These are phyloP conservation scores for Lyophyllum shimeji DNA, from an alignment of 768 basidiomycete genomes.

Conservation along the genomic window DNA sequence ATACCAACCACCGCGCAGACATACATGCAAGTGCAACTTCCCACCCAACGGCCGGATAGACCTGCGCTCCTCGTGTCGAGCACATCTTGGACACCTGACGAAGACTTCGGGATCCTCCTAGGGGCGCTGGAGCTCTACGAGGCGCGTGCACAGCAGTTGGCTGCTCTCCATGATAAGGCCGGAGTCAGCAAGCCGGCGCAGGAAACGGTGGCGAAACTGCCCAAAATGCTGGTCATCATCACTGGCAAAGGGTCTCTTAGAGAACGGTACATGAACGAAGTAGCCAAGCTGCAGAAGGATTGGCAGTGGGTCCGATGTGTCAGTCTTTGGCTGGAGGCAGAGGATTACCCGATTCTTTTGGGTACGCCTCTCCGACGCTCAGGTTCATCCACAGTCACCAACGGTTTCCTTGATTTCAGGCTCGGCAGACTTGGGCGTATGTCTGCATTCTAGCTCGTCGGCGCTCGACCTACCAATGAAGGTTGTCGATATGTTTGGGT, in stretches of 20 bases:
- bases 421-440: conserved; percentile 89
- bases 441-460: conserved; percentile 87
- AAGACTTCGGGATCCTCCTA: conserved; percentile 87
- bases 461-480: conserved; percentile 97
- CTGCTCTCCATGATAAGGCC: conserved; percentile 7
- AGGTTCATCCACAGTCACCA: background rate
- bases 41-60: conserved; percentile 63
- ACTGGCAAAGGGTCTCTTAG: conserved; percentile 89
- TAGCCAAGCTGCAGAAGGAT: conserved; percentile 54
- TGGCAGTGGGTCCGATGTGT: conserved; percentile 82
- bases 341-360: conserved; percentile 86
- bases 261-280: conserved; percentile 69
- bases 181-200: conserved; percentile 1
- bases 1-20: conserved; percentile 27
- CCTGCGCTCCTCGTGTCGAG: conserved; percentile 88
- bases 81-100: conserved; percentile 97
- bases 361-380: conserved; percentile 42
- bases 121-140: conserved; percentile 76
- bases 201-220: conserved; percentile 39
- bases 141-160: conserved; percentile 38
- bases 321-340: conserved; percentile 85
- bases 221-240: conserved; percentile 79
- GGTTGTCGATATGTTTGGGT: conserved; percentile 99
- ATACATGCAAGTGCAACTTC: conserved; percentile 35
- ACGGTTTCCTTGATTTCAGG: conserved; percentile 40